phyloP scores from a whole-genome alignment of 495 filamentous ascomycete genomes.

The Symbiotaphrina buchneri region DNA sequence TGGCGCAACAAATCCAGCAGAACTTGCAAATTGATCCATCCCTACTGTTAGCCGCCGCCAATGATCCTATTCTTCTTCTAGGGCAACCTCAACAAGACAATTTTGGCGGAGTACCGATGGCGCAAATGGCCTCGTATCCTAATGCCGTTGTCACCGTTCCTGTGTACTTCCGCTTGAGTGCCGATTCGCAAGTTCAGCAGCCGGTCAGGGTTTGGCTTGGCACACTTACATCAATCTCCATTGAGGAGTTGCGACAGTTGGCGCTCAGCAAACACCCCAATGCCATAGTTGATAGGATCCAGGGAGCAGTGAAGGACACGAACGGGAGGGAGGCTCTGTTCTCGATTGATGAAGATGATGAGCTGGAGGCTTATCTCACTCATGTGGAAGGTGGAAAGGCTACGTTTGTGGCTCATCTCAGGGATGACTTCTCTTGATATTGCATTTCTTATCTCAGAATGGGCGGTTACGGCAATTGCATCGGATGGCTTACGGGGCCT shows the following conservation, averaged over 20 bases:
- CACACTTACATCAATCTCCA: slow-evolving; percentile 26
- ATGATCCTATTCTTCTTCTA: slow-evolving; percentile 21
- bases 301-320: slow-evolving; percentile 39
- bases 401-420: slow-evolving; percentile 30
- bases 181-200: slow-evolving; percentile 21
- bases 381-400: slow-evolving; percentile 41
- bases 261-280: slow-evolving; percentile 32
- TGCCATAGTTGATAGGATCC: slow-evolving; percentile 28
- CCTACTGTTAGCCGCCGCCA: slow-evolving; percentile 19
- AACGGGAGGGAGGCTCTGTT: slow-evolving; percentile 31
- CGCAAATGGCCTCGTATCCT: slow-evolving; percentile 11
- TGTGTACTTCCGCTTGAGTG: slow-evolving; percentile 41
- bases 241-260: slow-evolving; percentile 29
- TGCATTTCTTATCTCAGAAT: background rate
- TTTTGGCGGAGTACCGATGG: slow-evolving; percentile 6
- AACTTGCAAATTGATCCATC: slow-evolving; percentile 48
- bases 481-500: too few species aligned
- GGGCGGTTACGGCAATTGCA: background rate
- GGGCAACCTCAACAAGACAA: slow-evolving; percentile 16
- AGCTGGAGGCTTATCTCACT: slow-evolving; percentile 43
- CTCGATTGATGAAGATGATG: slow-evolving; percentile 41
- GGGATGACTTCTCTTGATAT: slow-evolving; percentile 1
- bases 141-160: slow-evolving; percentile 17
- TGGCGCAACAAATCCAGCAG: slow-evolving; percentile 13
- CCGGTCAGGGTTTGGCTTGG: slow-evolving; percentile 35